Conservation (phyloP, 1,284 basidiomycete species). For the Hypsizygus ulmarius region DNA sequence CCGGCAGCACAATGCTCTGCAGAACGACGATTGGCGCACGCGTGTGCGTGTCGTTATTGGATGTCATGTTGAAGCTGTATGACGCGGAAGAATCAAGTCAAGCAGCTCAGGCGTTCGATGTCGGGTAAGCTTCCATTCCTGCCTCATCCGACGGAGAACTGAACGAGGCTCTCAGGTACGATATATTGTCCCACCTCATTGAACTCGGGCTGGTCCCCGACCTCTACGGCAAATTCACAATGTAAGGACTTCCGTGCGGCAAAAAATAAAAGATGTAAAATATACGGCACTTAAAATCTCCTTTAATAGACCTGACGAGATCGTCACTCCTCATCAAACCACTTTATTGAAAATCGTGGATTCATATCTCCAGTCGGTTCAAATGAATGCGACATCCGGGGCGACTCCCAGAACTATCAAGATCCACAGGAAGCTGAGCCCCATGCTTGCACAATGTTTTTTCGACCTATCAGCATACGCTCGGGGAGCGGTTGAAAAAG, state of each 20-base stretch:
- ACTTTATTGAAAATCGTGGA: constrained; percentile 85
- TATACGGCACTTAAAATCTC: constrained; percentile 18
- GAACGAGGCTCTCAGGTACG: constrained; percentile 40
- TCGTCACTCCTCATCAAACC: constrained; percentile 81
- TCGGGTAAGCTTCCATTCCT: constrained; percentile 49
- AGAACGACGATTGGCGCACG: constrained; percentile 54
- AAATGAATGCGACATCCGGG: constrained; percentile 23
- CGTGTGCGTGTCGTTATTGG: constrained; percentile 60
- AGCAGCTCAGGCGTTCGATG: constrained; percentile 66
- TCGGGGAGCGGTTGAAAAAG: constrained; percentile 47
- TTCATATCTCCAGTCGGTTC: constrained; percentile 63
- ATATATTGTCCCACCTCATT: constrained; percentile 52
- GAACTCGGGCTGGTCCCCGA: constrained; percentile 49
- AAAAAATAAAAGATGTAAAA: neutral
- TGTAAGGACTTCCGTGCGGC: constrained; percentile 37
- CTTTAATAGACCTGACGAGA: constrained; percentile 56
- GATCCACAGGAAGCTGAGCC: constrained; percentile 43
- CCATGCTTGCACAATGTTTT: constrained; percentile 52
- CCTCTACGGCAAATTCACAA: constrained; percentile 47
- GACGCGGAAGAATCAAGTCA: constrained; percentile 62
- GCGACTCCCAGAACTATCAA: constrained; percentile 31
- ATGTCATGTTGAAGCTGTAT: constrained; percentile 63
- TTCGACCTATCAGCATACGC: constrained; percentile 53
- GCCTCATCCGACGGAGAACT: neutral
- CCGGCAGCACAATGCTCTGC: constrained; percentile 46